Evolutionary conservation across 2,329 filamentous ascomycete species (phyloP), one percentile per base, ranked within the genome.

Genomic region (Moelleriella libera): DNA sequence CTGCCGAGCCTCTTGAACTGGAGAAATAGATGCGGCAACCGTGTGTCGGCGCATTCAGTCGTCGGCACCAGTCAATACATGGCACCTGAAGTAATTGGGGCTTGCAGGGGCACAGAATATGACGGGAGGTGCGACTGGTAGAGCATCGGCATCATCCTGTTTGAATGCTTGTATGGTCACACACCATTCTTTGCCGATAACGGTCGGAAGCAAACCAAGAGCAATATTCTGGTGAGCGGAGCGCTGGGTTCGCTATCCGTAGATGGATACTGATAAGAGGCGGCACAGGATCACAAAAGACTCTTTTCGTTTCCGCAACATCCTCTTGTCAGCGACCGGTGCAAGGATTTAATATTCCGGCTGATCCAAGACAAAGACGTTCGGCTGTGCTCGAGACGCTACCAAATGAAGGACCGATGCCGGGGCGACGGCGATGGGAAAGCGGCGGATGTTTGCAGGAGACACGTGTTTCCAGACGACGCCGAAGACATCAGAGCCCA

Each of bases 41-140:
- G 88, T 40, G 76, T 77, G 34, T 75, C 87, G 34, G 90, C 90
- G 1, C 78, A 82, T 54, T 95, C 88, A 43, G 81, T 95, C 1
- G 90, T 97, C 9, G 90, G 90, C 2, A 97, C 92, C 2, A 95
- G 88, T 61, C 90, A 96, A 60, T 97, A 97, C 68, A 97, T 96
- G 92, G 90, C 92, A 1, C 90, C 90, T 2, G 92, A 97, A 68
- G 86, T 97, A 87, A 89, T 30, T 76, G 88, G 45, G 68, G 53
- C 48, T 44, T 50, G 48, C 28, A 49, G 48, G 30, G 51, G 51
- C 41, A 48, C 40, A 28, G 53, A 75, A 39, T 97, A 97, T 62
- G 92, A 97, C 65, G 90, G 86, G 31, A 76, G 90, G 58, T 97
- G 90, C 65, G 90, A 97, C 65, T 97, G 78, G 88, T 97, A 86